A percentile compares a stretch with the other conserved stretches of the same genome.
Conservation (phyloP, 768 basidiomycete genomes). For the Boletus reticulatus region DNA sequence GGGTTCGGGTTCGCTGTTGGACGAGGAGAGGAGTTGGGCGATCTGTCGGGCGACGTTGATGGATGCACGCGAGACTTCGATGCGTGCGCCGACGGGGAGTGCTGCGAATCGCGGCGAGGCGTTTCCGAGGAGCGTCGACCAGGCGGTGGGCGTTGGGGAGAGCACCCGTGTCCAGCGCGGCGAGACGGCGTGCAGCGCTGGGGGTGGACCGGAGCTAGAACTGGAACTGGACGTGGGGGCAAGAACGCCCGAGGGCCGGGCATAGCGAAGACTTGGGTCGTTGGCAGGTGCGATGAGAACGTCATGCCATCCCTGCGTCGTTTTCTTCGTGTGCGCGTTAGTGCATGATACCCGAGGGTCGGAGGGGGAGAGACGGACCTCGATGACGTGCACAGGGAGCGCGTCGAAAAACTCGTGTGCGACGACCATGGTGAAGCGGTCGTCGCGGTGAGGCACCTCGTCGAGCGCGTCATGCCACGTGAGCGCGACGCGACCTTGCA, state of each 20-base stretch:
- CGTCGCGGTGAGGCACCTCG: slow-evolving; percentile 51
- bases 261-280: slow-evolving; percentile 37
- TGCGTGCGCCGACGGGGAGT: slow-evolving; percentile 64
- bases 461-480: slow-evolving; percentile 76
- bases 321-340: slow-evolving; percentile 51
- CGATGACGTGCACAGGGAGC: slow-evolving; percentile 84
- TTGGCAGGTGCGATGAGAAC: slow-evolving; percentile 59
- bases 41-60: slow-evolving; percentile 68
- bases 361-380: slow-evolving; percentile 46
- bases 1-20: background rate
- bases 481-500: slow-evolving; percentile 37
- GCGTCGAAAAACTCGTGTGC: slow-evolving; percentile 99
- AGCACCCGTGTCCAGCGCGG: slow-evolving; percentile 63
- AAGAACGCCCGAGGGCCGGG: slow-evolving; percentile 17
- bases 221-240: background rate
- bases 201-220: background rate
- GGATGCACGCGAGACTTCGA: slow-evolving; percentile 78
- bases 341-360: background rate
- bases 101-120: slow-evolving; percentile 69
- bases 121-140: slow-evolving; percentile 53
- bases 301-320: slow-evolving; percentile 79
- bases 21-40: slow-evolving; percentile 53
- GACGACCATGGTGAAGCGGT: slow-evolving; percentile 75
- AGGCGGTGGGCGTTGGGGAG: slow-evolving; percentile 53
- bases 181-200: slow-evolving; percentile 3